Evolutionary conservation across 306 rosid genomes (phyloP).

Genomic region (Spatholobus suberectus): DNA sequence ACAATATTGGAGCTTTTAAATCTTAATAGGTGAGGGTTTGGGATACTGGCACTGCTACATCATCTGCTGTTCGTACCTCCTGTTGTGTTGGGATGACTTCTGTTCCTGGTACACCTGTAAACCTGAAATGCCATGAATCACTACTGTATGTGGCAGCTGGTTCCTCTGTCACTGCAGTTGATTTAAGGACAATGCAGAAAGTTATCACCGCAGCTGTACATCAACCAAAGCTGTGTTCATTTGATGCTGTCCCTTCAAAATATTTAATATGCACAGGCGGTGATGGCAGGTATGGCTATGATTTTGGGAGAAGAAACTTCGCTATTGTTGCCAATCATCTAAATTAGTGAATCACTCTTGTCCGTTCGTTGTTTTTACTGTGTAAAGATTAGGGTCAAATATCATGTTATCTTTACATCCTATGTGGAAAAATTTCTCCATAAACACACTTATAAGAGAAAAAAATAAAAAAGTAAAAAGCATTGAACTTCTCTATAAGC

Average conservation of each 20-base stretch:
- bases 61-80: conserved; percentile 70
- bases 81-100: conserved; percentile 85
- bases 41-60: conserved; percentile 59
- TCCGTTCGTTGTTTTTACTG: not conserved
- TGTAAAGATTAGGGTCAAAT: conserved; percentile 19
- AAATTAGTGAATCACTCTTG: not conserved
- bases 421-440: no score
- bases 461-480: no score
- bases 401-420: not conserved
- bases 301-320: not conserved
- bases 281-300: conserved; percentile 61
- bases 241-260: conserved; percentile 69
- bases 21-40: conserved; percentile 76
- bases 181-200: conserved; percentile 84
- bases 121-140: conserved; percentile 81
- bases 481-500: no score
- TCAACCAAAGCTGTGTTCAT: conserved; percentile 60
- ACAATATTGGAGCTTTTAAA: conserved; percentile 30
- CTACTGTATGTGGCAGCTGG: conserved; percentile 74
- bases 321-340: conserved; percentile 2
- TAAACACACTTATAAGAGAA: no score
- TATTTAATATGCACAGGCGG: conserved; percentile 75
- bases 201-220: conserved; percentile 61
- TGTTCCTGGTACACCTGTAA: conserved; percentile 62
- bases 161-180: conserved; percentile 69